A percentile compares a stretch with the other conserved stretches of the same genome.
Evolutionary conservation across 495 filamentous ascomycete genomes (phyloP).

Genomic region (Aspergillus sclerotiicarbonarius): DNA sequence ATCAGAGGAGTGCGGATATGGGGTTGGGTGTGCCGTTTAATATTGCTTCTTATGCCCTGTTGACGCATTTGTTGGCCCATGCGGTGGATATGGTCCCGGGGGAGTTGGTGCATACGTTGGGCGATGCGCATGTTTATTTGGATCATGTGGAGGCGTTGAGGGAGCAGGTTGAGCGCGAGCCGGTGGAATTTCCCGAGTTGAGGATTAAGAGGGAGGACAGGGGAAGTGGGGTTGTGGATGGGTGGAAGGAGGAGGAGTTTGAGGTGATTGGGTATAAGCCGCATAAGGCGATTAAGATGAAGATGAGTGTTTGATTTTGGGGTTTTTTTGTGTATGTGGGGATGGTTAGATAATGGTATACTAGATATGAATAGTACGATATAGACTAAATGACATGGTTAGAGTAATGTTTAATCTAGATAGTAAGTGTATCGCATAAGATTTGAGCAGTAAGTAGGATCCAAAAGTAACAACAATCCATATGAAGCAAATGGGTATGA

Average conservation of each 20-base stretch:
- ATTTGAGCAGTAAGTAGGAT: background rate
- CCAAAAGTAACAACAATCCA: no score
- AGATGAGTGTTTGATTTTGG: conserved; percentile 79
- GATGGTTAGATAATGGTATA: conserved; percentile 16
- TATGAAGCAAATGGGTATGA: no score
- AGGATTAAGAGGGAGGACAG: conserved; percentile 63
- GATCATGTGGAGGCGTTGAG: conserved; percentile 89
- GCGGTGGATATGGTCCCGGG: conserved; percentile 80
- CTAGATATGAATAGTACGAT: conserved; percentile 1
- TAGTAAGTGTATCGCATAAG: no score
- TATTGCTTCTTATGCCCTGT: conserved; percentile 87
- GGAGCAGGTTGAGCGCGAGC: conserved; percentile 75
- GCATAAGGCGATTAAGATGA: conserved; percentile 89
- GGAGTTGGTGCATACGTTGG: conserved; percentile 87
- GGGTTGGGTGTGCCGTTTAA: conserved; percentile 97
- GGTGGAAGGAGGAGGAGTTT: conserved; percentile 87
- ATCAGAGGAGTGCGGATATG: conserved; percentile 96
- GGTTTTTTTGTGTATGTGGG: conserved; percentile 21
- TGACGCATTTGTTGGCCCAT: conserved; percentile 92
- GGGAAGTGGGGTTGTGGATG: conserved; percentile 63
- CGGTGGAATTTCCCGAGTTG: conserved; percentile 77
- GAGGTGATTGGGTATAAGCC: conserved; percentile 85
- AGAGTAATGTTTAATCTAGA: no score
- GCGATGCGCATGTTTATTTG: conserved; percentile 90
- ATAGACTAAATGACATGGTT: background rate